Conservation (phyloP, 768 basidiomycete species). For the Imleria badia region DNA sequence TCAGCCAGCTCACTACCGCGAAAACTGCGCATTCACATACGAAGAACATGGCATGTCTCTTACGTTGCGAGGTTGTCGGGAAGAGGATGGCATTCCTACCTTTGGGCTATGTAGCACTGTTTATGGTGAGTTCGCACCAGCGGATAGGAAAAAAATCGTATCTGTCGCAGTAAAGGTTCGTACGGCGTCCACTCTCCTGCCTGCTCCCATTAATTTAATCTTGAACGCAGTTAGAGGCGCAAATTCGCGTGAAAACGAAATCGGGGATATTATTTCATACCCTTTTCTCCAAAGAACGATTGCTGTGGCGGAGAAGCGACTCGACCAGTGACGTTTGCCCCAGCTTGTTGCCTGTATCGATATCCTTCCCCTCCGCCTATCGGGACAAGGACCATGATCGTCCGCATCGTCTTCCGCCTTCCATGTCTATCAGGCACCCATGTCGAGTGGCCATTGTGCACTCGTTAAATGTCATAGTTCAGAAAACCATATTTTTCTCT, state of each 20-base stretch:
- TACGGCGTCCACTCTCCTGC: neutral
- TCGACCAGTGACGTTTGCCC: constrained; percentile 22
- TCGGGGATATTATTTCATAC: constrained; percentile 6
- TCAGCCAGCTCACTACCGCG: constrained; percentile 5
- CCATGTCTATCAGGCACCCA: constrained; percentile 27
- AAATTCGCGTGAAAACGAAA: constrained; percentile 17
- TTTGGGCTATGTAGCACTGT: constrained; percentile 33
- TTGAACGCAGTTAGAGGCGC: constrained; percentile 24
- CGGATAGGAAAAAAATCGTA: constrained; percentile 24
- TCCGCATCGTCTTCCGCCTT: constrained; percentile 29
- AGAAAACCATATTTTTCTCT: constrained; percentile 22
- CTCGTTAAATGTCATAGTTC: constrained; percentile 26
- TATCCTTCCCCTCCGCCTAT: constrained; percentile 31
- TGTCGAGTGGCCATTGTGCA: constrained; percentile 25
- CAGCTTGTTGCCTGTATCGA: constrained; percentile 28
- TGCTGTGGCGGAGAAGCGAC: constrained; percentile 22
- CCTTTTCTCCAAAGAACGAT: constrained; percentile 26
- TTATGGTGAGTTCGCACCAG: constrained; percentile 28
- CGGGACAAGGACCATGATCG: constrained; percentile 21
- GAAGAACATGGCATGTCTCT: constrained; percentile 32
- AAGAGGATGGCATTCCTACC: constrained; percentile 29
- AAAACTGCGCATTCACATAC: constrained; percentile 30
- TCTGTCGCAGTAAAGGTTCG: constrained; percentile 31
- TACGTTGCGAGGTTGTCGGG: constrained; percentile 30
- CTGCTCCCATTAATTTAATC: neutral